phyloP scores from a whole-genome alignment of 805 yeast genomes.

The Tetrapisispora iriomotensis region DNA sequence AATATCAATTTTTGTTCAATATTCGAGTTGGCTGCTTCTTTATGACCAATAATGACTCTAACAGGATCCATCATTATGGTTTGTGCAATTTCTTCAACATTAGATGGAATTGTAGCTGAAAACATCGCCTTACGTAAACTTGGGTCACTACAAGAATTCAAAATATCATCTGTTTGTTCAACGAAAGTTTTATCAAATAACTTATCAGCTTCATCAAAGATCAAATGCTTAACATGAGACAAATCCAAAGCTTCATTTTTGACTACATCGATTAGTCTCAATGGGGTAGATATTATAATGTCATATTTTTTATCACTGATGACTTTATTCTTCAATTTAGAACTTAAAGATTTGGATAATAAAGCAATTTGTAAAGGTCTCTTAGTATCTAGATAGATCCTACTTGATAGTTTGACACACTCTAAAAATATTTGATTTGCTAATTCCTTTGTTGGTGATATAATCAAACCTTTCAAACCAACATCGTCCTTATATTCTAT shows the following conservation, averaged over 20 bases:
- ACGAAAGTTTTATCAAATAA: slow-evolving; percentile 79
- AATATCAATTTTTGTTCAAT: slow-evolving; percentile 77
- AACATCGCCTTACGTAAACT: slow-evolving; percentile 64
- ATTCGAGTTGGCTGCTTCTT: slow-evolving; percentile 80
- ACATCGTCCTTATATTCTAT: slow-evolving; percentile 19
- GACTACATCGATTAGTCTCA: slow-evolving; percentile 73
- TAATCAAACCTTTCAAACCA: slow-evolving; percentile 64
- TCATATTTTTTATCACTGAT: slow-evolving; percentile 60
- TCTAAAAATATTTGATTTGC: slow-evolving; percentile 77
- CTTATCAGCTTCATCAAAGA: slow-evolving; percentile 94
- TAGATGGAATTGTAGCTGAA: slow-evolving; percentile 92
- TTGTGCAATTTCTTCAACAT: slow-evolving; percentile 80
- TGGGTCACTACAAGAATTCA: slow-evolving; percentile 36
- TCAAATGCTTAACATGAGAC: slow-evolving; percentile 56
- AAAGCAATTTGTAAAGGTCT: slow-evolving; percentile 46
- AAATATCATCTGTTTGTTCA: slow-evolving; percentile 81
- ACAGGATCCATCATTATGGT: slow-evolving; percentile 78
- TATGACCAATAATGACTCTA: slow-evolving; percentile 82
- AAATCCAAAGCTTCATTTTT: slow-evolving; percentile 52
- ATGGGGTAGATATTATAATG: slow-evolving; percentile 77
- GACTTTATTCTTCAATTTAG: slow-evolving; percentile 53
- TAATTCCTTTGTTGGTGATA: slow-evolving; percentile 92
- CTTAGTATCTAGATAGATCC: slow-evolving; percentile 36
- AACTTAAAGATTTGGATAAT: slow-evolving; percentile 61
- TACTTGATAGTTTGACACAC: slow-evolving; percentile 43